phyloP scores from a whole-genome alignment of 768 basidiomycete species.

The Pisolithus albus region DNA sequence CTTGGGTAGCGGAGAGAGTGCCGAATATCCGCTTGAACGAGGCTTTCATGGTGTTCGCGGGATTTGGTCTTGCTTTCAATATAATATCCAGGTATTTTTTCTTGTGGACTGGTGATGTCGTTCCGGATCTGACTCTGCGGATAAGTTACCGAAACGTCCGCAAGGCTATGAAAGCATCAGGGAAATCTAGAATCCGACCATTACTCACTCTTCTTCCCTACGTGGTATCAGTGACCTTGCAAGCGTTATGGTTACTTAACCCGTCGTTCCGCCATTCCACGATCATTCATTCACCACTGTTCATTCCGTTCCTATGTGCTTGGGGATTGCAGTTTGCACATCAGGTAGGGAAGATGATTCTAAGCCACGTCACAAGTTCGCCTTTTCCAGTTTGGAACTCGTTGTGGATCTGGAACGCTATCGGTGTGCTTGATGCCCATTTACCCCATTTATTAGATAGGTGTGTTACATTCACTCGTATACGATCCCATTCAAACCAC shows the following conservation, averaged over 20 bases:
- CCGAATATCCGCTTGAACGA: constrained; percentile 79
- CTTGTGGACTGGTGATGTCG: not conserved
- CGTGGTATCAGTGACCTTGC: constrained; percentile 57
- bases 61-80: constrained; percentile 67
- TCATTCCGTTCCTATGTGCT: constrained; percentile 83
- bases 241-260: constrained; percentile 76
- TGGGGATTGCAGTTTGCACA: constrained; percentile 93
- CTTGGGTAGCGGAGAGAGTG: constrained; percentile 38
- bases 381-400: constrained; percentile 84
- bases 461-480: constrained; percentile 35
- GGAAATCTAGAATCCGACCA: constrained; percentile 44
- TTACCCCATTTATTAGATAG: constrained; percentile 56
- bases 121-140: constrained; percentile 1
- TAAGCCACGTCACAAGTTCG: constrained; percentile 82
- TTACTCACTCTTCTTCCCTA: constrained; percentile 78
- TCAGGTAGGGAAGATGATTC: constrained; percentile 87
- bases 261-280: constrained; percentile 52
- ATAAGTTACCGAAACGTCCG: constrained; percentile 80
- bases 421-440: constrained; percentile 82
- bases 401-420: constrained; percentile 76
- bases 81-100: constrained; percentile 57
- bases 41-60: constrained; percentile 78
- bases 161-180: constrained; percentile 39
- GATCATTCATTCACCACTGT: constrained; percentile 69
- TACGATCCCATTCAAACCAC: not conserved